Conservation (phyloP, 163 green algal genomes). For the Coccomyxa subellipsoidea region DNA sequence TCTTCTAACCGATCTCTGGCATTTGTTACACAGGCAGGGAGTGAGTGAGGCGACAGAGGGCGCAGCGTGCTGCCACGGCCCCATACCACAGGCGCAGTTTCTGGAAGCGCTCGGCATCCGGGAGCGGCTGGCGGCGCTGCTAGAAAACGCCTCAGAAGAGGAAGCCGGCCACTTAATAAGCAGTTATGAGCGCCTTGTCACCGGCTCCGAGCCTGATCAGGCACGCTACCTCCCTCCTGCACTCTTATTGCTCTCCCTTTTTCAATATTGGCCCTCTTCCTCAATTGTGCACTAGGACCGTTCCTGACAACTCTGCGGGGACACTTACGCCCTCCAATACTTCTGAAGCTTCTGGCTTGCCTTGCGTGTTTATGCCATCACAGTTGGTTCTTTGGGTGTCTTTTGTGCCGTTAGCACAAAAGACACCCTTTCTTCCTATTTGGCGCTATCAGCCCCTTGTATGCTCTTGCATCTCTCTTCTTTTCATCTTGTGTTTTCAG, state of each 20-base stretch:
- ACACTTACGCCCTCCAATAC: too few species aligned
- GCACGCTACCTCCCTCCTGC: neutral
- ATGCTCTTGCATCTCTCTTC: too few species aligned
- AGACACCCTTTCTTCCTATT: too few species aligned
- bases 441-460: too few species aligned
- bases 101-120: constrained; percentile 70
- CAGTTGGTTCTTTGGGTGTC: neutral
- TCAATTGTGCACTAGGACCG: too few species aligned
- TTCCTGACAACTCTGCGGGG: too few species aligned
- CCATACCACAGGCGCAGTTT: constrained; percentile 65
- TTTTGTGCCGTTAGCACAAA: too few species aligned
- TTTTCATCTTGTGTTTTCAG: too few species aligned
- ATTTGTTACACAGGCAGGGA: neutral
- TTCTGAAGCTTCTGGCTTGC: too few species aligned
- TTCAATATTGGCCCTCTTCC: too few species aligned
- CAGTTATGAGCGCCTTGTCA: constrained; percentile 7
- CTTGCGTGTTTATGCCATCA: neutral
- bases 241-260: neutral
- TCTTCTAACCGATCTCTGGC: too few species aligned
- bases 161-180: neutral
- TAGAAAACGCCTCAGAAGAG: neutral
- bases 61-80: constrained; percentile 47
- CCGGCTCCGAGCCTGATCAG: neutral
- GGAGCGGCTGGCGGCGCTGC: constrained; percentile 50
- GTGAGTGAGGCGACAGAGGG: constrained; percentile 29